Base-by-base conservation (phyloP, 2,329 filamentous ascomycete species). In the Coniochaeta sp. region DNA sequence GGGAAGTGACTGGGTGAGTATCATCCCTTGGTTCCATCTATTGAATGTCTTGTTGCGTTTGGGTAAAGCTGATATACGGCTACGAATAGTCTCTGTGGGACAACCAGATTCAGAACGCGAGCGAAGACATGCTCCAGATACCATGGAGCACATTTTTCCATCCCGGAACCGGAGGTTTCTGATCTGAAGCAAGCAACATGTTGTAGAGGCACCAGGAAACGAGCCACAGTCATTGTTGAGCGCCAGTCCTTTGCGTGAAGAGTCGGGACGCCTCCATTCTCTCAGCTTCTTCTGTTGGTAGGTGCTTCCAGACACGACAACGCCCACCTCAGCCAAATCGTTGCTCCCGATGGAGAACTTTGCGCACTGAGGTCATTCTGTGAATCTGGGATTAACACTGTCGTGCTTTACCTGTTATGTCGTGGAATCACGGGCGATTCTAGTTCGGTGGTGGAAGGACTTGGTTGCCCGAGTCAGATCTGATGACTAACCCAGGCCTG, bases 91-190 rank as follows among this genome's bases (percentile, higher is more conserved):
- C 66, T 9, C 58, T 60, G 0, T 70, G 66, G 65, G 68, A 70
- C 54, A 65, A 64, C 30, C 66, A 69, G 52, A 62, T 69, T 8
- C 64, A 67, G n/a, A 67, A 67, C 40, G 55, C 64, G 44, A 65
- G 55, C 40, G 63, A 60, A n/a, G 67, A 68, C n/a, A 57, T 44
- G n/a, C 24, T 62, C 17, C 65, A 70, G 58, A 67, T 70, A 47
- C 66, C 65, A 3, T 70, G 68, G 67, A 64, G 60, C 36, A 60
- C 61, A 6, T 68, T 69, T 58, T 68, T 68, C 26, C 61, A 59
- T 36, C 42, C 42, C 22, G 42, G 42, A 26, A 14, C 19, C 16
- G 42, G 42, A 24, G 19, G 42, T 12, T 26, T 47, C 16, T 47
- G 22, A 36, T 14, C 6, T 14, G 8, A 36, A 36, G 12, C 34